Percentiles rank a stretch among this genome's conserved stretches.
These are phyloP conservation scores for Leptographium procerum DNA, from an alignment of 2,329 filamentous ascomycete genomes.

Conservation along the genomic window DNA sequence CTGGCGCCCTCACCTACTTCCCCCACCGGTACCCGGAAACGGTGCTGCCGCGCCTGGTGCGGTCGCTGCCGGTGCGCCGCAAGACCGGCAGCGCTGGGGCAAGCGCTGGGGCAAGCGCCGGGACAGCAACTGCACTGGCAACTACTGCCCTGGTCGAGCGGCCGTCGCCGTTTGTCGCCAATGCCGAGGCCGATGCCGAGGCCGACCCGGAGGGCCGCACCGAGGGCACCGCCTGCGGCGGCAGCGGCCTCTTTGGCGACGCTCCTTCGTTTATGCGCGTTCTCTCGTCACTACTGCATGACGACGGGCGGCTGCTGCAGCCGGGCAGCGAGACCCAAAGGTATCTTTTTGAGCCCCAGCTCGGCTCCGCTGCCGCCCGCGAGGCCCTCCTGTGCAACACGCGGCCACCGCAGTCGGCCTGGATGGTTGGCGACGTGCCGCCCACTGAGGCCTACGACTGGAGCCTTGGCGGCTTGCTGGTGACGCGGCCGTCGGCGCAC, in stretches of 20 bases:
- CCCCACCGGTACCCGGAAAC: conserved; percentile 9
- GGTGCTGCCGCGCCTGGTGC: conserved; percentile 7
- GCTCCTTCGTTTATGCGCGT: conserved; percentile 32
- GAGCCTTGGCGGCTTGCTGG: conserved; percentile 30
- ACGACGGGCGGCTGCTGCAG: conserved; percentile 36
- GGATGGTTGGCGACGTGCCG: conserved; percentile 19
- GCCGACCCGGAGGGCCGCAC: background rate
- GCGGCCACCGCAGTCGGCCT: conserved; percentile 12
- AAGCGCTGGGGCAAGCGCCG: too few species aligned
- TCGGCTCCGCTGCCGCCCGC: conserved; percentile 17
- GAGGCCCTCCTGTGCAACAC: conserved; percentile 17
- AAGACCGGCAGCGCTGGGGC: background rate
- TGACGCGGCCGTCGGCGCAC: conserved; percentile 21
- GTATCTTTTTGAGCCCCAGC: conserved; percentile 35
- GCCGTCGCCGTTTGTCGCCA: background rate
- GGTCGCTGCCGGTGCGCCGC: conserved; percentile 13
- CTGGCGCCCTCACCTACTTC: conserved; percentile 9
- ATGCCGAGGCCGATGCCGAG: too few species aligned
- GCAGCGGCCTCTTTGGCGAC: conserved; percentile 23
- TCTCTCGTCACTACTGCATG: conserved; percentile 31
- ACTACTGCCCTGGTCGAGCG: conserved; percentile 8
- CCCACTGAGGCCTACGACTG: conserved; percentile 26
- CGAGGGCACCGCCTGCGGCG: conserved; percentile 15
- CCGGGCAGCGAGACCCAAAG: conserved; percentile 24
- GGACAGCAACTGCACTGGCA: too few species aligned